These are phyloP conservation scores for Wickerhamia fluorescens DNA, from an alignment of 805 yeast species.

Conservation along the genomic window DNA sequence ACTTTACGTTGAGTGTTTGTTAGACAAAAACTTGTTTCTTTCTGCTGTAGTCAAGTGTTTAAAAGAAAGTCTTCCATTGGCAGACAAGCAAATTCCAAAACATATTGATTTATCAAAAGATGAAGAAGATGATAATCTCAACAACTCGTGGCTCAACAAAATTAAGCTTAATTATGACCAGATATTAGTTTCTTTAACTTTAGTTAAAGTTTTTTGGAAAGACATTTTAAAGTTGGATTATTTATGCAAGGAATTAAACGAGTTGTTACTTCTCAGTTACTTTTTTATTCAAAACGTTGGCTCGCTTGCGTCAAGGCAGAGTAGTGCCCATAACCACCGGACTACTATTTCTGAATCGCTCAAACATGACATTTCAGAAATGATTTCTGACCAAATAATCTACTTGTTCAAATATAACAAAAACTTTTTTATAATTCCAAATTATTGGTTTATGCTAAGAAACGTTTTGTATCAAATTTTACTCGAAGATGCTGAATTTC, in stretches of 20 bases:
- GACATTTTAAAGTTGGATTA: constrained; percentile 51
- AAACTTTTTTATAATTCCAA: constrained; percentile 59
- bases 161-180: constrained; percentile 28
- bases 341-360: constrained; percentile 10
- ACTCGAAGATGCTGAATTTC: constrained; percentile 9
- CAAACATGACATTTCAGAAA: constrained; percentile 20
- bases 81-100: constrained; percentile 7
- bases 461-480: constrained; percentile 38
- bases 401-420: constrained; percentile 43
- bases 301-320: no score
- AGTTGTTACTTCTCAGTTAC: constrained; percentile 46
- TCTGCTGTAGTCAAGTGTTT: constrained; percentile 57
- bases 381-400: constrained; percentile 23
- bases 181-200: constrained; percentile 32
- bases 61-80: constrained; percentile 26
- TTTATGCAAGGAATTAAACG: constrained; percentile 59
- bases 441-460: constrained; percentile 51
- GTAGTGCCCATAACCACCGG: no score
- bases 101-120: constrained; percentile 15
- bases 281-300: constrained; percentile 17
- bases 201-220: constrained; percentile 65
- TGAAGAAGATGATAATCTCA: constrained; percentile 14
- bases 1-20: constrained; percentile 58
- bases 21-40: constrained; percentile 57
- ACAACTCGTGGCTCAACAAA: constrained; percentile 8